These are phyloP conservation scores for Scenedesmus sp. DNA, from an alignment of 163 green algal genomes.

Conservation along the genomic window DNA sequence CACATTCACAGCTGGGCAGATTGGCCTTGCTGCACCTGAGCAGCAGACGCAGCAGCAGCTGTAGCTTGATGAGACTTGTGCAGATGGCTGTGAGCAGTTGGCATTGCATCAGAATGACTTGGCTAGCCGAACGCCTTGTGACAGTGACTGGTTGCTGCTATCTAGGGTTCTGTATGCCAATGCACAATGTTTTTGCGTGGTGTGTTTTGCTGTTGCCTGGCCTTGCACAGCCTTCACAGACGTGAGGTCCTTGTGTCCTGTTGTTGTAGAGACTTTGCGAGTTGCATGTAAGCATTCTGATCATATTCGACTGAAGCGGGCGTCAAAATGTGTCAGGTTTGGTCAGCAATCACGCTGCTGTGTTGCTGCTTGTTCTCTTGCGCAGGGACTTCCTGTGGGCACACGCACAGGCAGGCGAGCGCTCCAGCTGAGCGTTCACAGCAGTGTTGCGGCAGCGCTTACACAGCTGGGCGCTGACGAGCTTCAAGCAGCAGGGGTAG, in stretches of 20 bases:
- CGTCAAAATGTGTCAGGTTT: neutral
- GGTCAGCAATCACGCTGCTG: neutral
- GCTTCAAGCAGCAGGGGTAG: neutral
- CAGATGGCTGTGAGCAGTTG: neutral
- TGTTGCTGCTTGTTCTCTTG: neutral
- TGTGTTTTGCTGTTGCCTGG: neutral
- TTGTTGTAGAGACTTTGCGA: neutral
- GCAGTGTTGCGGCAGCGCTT: neutral
- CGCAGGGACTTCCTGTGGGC: conserved; percentile 45
- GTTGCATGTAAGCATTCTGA: neutral
- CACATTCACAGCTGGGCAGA: neutral
- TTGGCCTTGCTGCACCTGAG: neutral
- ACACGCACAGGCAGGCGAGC: conserved; percentile 37
- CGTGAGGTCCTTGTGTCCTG: neutral
- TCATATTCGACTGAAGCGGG: neutral
- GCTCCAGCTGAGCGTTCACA: neutral
- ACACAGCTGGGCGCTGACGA: neutral
- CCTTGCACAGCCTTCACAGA: neutral
- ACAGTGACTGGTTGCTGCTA: no score
- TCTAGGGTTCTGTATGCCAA: neutral
- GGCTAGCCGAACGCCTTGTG: neutral
- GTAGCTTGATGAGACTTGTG: neutral
- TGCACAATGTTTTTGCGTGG: neutral
- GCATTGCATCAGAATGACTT: neutral
- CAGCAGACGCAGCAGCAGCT: neutral